phyloP scores from a whole-genome alignment of 257 asterid genomes.

The Solanum bukasovii region DNA sequence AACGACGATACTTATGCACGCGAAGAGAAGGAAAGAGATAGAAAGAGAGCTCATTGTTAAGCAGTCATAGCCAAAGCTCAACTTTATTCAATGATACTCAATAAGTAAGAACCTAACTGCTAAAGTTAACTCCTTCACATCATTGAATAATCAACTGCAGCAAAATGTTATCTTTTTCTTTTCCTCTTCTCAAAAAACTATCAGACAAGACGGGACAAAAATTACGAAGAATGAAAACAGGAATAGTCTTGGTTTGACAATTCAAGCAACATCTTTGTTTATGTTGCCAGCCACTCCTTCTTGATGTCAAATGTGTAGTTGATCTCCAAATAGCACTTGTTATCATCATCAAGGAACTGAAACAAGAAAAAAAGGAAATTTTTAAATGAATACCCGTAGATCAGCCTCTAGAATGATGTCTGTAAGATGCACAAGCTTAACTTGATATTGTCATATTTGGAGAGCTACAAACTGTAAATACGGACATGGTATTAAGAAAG shows the following conservation, averaged over 20 bases:
- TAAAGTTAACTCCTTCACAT: background rate
- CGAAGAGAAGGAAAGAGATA: background rate
- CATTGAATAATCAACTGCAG: background rate
- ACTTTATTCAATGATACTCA: background rate
- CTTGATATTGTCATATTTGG: background rate
- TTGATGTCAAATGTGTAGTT: slow-evolving; percentile 55
- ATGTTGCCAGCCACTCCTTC: slow-evolving; percentile 39
- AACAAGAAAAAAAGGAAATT: background rate
- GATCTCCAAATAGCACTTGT: slow-evolving; percentile 56
- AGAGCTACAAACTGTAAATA: background rate
- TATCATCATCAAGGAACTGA: slow-evolving; percentile 65
- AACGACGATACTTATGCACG: background rate
- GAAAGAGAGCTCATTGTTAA: background rate
- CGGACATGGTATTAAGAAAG: background rate
- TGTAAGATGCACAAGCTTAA: background rate
- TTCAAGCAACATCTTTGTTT: background rate
- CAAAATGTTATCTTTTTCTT: background rate
- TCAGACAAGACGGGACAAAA: background rate
- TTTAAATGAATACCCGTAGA: background rate
- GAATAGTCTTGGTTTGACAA: background rate
- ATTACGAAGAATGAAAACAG: background rate
- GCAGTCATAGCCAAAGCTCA: background rate
- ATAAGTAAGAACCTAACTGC: background rate
- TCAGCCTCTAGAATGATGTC: background rate
- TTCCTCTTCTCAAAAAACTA: background rate